Conservation (phyloP, 2,329 filamentous ascomycete genomes). For the Cercospora sojina region DNA sequence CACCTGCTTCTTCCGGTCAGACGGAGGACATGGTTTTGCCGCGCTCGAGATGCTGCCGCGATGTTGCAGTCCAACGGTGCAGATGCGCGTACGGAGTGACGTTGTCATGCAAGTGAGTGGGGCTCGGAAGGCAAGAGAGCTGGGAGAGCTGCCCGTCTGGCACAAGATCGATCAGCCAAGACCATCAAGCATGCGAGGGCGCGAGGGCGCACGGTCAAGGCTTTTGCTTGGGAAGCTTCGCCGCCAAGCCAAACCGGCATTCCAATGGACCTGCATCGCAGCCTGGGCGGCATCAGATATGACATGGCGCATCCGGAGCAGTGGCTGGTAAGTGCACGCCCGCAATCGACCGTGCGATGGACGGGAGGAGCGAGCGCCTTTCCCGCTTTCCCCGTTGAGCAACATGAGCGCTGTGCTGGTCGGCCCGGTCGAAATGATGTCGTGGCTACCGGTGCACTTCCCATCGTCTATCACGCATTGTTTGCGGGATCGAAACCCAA, state of each 20-base stretch:
- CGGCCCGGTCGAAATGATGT: neutral
- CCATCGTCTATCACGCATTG: neutral
- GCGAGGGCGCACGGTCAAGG: neutral
- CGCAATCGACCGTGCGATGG: neutral
- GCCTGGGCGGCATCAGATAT: neutral
- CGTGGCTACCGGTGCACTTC: neutral
- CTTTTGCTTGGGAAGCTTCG: slow-evolving; percentile 9
- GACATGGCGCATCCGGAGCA: neutral
- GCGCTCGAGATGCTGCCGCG: neutral
- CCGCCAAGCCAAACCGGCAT: neutral
- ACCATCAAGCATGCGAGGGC: neutral
- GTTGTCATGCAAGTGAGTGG: slow-evolving; percentile 8
- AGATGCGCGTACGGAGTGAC: slow-evolving; percentile 1
- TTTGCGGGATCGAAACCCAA: neutral
- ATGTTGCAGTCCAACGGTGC: slow-evolving; percentile 2
- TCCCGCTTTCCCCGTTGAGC: neutral
- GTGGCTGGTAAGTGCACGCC: neutral
- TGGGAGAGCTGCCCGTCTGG: slow-evolving; percentile 7
- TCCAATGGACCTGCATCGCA: neutral
- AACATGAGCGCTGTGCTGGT: neutral
- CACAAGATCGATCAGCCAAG: slow-evolving; percentile 1
- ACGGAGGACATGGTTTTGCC: neutral
- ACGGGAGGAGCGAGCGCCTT: neutral
- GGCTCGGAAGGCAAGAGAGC: neutral
- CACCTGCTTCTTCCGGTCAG: slow-evolving; percentile 6